These are phyloP conservation scores for Geotrichum restrictum DNA, from an alignment of 1,139 yeast genomes.

Conservation along the genomic window DNA sequence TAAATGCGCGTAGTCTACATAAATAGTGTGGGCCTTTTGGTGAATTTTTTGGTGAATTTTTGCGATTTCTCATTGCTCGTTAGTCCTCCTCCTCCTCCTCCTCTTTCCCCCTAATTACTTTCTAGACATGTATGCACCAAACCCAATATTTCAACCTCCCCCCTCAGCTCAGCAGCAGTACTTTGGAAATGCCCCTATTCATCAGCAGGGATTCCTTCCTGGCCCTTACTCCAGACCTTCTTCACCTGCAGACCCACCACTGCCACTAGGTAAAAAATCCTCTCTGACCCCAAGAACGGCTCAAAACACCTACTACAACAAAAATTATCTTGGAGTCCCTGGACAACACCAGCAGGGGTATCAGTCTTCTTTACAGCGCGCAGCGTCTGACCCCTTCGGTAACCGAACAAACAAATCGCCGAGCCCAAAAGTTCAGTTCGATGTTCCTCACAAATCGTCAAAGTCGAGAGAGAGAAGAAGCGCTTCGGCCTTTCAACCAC, in stretches of 20 bases:
- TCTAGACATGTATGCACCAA: no score
- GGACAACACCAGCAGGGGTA: not conserved
- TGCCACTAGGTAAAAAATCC: not conserved
- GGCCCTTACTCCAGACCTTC: no score
- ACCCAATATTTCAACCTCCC: no score
- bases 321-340: not conserved
- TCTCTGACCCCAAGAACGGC: not conserved
- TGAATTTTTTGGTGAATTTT: no score
- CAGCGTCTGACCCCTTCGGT: not conserved
- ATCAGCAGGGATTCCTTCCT: not conserved
- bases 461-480: not conserved
- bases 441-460: not conserved
- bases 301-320: not conserved
- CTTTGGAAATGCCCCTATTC: not conserved
- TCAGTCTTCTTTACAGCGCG: not conserved
- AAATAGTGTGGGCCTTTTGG: no score
- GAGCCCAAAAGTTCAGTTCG: conserved; percentile 2
- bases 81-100: no score
- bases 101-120: no score
- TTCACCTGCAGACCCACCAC: not conserved
- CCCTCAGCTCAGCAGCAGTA: no score
- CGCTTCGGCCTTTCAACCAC: not conserved
- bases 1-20: no score
- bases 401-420: not conserved
- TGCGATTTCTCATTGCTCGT: no score